Percentiles rank a stretch among this genome's conserved stretches.
phyloP scores from a whole-genome alignment of 345 rosid genomes.

The Ailanthus altissimus region DNA sequence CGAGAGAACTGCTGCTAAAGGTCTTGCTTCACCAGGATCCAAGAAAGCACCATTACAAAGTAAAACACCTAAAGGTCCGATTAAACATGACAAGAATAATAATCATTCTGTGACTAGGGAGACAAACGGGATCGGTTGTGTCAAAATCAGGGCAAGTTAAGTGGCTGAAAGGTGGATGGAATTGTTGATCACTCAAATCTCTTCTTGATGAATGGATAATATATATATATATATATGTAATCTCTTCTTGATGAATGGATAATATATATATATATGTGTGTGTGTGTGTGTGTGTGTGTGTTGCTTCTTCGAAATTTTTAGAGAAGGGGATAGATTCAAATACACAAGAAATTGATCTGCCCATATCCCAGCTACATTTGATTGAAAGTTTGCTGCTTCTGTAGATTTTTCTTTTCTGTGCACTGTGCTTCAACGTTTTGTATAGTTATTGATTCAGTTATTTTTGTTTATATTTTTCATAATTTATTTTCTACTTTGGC shows the following conservation, averaged over 20 bases:
- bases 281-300: too few relatives aligned
- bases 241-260: too few relatives aligned
- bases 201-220: too few relatives aligned
- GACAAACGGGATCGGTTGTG: constrained; percentile 32
- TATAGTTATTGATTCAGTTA: constrained; percentile 16
- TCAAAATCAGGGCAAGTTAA: constrained; percentile 40
- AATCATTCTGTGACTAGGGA: constrained; percentile 26
- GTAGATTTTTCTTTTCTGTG: not conserved
- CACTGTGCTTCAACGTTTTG: constrained; percentile 16
- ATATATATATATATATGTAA: too few relatives aligned
- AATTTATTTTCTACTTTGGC: not conserved
- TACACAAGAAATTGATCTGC: not conserved
- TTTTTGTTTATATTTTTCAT: constrained; percentile 16
- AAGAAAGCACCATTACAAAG: constrained; percentile 44
- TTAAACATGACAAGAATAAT: constrained; percentile 24
- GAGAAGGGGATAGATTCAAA: too few relatives aligned
- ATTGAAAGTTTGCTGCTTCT: not conserved
- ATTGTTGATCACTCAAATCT: not conserved
- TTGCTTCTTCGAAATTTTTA: too few relatives aligned
- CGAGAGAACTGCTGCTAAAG: constrained; percentile 67
- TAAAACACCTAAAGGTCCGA: constrained; percentile 36
- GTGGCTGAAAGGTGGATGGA: not conserved
- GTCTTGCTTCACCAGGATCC: constrained; percentile 34
- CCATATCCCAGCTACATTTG: not conserved
- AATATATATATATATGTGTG: too few relatives aligned